Evolutionary conservation across 2,329 filamentous ascomycete genomes (phyloP).

Genomic region (Leptodontidium sp.): DNA sequence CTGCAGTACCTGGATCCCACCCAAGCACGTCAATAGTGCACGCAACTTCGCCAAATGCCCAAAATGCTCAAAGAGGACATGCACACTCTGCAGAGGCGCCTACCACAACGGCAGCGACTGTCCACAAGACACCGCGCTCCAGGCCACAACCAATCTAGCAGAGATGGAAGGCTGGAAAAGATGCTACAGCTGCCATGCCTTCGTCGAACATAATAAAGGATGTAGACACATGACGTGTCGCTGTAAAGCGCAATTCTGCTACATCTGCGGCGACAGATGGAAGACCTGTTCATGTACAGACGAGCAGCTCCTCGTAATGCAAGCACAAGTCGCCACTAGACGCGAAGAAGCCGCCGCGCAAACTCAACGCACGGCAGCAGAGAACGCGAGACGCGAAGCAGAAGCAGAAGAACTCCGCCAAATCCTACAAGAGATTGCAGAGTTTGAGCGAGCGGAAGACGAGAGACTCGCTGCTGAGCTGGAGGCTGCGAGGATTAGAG

Average conservation of each 20-base stretch:
- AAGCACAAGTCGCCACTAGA: conserved; percentile 6
- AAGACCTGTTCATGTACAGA: conserved; percentile 73
- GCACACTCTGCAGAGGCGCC: conserved; percentile 58
- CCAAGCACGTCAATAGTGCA: conserved; percentile 46
- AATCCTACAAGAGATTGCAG: conserved; percentile 56
- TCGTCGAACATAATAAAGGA: conserved; percentile 80
- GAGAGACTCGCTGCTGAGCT: conserved; percentile 48
- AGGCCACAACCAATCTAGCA: conserved; percentile 66
- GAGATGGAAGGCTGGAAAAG: conserved; percentile 76
- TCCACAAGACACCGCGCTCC: conserved; percentile 57
- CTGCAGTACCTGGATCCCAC: conserved; percentile 66
- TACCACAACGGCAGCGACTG: conserved; percentile 56
- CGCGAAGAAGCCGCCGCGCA: not conserved
- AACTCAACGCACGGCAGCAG: conserved; percentile 51
- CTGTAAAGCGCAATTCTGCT: conserved; percentile 85
- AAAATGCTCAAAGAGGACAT: conserved; percentile 55
- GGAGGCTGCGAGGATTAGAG: conserved; percentile 49
- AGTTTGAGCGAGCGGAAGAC: conserved; percentile 57
- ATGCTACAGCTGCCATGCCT: conserved; percentile 72
- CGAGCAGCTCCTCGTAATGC: conserved; percentile 50
- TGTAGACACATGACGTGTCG: conserved; percentile 91
- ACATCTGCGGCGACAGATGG: conserved; percentile 78
- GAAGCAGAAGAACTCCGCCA: conserved; percentile 50
- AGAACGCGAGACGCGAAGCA: conserved; percentile 25
- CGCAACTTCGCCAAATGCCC: conserved; percentile 55